Base-by-base conservation (phyloP, 768 basidiomycete genomes). In the Phylloporus rhodoxanthus region DNA sequence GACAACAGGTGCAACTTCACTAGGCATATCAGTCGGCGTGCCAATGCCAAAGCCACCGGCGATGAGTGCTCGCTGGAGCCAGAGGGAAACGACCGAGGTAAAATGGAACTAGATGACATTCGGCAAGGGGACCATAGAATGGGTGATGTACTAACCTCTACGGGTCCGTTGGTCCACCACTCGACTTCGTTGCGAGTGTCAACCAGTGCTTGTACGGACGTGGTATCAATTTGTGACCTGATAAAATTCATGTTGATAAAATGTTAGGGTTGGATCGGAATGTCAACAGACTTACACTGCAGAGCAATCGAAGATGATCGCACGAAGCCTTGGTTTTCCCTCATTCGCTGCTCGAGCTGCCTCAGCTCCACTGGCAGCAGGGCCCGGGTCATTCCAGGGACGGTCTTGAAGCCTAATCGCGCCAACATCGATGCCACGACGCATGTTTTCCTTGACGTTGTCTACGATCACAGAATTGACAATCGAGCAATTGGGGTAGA, bases 361-460 rank as follows among this genome's bases (percentile, higher is more conserved):
- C 0, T 60, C 71, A 0, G 67, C 68, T 5, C 72, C 70, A 13
- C 75, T 73, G 15, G 75, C 72, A 43, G 66, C 58, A 17, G 88
- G 87, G 23, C 91, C 90, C 9, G 89, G 84, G 58, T 96, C 93
- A 63, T 99, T 99, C 95, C 95, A 99, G 11, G 90, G 79, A 37
- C 93, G 81, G 64, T 95, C 91, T 53, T 77, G 74, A 39, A 80
- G 68, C 48, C 69, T 77, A 53, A 90, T 72, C n/a, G 68, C 60
- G 45, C 75, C 74, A 67, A 87, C 74, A 65, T 94, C 87, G 59
- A 75, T 79, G 19, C 90, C 92, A 44, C 87, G 79, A 28, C 82
- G 77, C 60, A 85, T 91, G 58, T 84, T 75, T 47, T 69, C 70
- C 69, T 87, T 92, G 55, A 96, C 89, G 57, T 91, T 75, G 57